Evolutionary conservation across 805 yeast species (phyloP).

Genomic region (Zygosaccharomyces lentus): DNA sequence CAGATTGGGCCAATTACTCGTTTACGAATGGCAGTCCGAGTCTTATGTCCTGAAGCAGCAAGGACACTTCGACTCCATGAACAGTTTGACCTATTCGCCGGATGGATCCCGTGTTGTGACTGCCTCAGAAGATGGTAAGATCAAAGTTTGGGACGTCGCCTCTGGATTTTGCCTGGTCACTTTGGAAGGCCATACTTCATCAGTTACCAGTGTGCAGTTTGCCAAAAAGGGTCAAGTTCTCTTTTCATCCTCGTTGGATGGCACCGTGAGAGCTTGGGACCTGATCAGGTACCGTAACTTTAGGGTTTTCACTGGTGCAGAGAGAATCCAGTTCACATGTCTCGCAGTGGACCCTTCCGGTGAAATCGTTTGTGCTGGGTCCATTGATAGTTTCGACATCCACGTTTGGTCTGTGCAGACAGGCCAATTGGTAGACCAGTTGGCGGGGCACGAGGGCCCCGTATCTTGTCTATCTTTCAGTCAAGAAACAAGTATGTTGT

Average conservation of each 20-base stretch:
- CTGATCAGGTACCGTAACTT: constrained; percentile 87
- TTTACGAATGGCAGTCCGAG: constrained; percentile 98
- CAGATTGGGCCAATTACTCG: constrained; percentile 85
- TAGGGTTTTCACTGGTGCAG: constrained; percentile 89
- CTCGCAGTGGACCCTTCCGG: constrained; percentile 97
- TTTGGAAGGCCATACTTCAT: constrained; percentile 83
- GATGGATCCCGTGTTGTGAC: constrained; percentile 92
- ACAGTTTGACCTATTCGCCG: constrained; percentile 81
- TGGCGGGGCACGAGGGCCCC: constrained; percentile 95
- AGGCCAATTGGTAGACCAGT: constrained; percentile 78
- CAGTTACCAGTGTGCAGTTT: constrained; percentile 83
- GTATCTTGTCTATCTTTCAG: constrained; percentile 86
- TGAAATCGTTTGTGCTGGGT: constrained; percentile 93
- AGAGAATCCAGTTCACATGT: constrained; percentile 78
- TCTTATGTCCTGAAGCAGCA: constrained; percentile 93
- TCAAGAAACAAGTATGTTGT: constrained; percentile 66
- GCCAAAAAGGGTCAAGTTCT: constrained; percentile 87
- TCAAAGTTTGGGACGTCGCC: constrained; percentile 90
- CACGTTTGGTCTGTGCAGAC: constrained; percentile 98
- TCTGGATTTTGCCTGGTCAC: constrained; percentile 93
- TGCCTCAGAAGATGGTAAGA: constrained; percentile 94
- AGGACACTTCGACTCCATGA: constrained; percentile 92
- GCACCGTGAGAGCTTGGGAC: constrained; percentile 98
- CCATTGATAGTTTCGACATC: constrained; percentile 82
- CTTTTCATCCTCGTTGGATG: constrained; percentile 89